phyloP scores from a whole-genome alignment of 768 basidiomycete genomes.

The Lactifluus echinatus region DNA sequence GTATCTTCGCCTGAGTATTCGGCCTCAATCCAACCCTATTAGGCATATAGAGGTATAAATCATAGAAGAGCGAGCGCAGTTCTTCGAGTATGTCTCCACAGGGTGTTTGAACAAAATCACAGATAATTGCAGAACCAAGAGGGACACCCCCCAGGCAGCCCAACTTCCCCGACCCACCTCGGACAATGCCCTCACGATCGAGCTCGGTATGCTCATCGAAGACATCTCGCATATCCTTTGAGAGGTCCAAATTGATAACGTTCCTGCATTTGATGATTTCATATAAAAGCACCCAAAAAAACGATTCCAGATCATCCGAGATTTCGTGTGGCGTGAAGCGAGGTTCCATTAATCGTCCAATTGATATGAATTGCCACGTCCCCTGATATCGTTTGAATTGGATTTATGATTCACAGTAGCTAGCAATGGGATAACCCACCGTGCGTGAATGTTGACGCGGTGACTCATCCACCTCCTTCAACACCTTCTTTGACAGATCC shows the following conservation, averaged over 20 bases:
- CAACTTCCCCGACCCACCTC: neutral
- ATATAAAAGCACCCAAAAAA: conserved; percentile 17
- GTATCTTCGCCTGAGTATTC: too few species aligned
- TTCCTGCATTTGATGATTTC: neutral
- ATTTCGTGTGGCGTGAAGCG: neutral
- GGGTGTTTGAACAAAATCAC: neutral
- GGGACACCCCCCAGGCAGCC: neutral
- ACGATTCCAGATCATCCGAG: conserved; percentile 19
- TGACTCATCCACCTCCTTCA: neutral
- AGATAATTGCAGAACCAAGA: neutral
- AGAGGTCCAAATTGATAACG: neutral
- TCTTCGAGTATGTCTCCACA: neutral
- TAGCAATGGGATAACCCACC: neutral
- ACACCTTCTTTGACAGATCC: neutral
- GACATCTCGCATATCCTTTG: neutral
- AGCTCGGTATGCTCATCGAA: neutral
- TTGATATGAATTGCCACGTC: conserved; percentile 19
- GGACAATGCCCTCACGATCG: neutral
- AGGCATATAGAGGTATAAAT: neutral
- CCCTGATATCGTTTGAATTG: conserved; percentile 1
- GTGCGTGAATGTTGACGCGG: neutral
- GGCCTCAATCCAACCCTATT: too few species aligned
- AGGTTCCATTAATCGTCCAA: neutral
- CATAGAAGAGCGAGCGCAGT: neutral
- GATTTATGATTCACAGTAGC: neutral